Conservation (phyloP, 805 yeast species). For the Hagleromyces aurorensis region DNA sequence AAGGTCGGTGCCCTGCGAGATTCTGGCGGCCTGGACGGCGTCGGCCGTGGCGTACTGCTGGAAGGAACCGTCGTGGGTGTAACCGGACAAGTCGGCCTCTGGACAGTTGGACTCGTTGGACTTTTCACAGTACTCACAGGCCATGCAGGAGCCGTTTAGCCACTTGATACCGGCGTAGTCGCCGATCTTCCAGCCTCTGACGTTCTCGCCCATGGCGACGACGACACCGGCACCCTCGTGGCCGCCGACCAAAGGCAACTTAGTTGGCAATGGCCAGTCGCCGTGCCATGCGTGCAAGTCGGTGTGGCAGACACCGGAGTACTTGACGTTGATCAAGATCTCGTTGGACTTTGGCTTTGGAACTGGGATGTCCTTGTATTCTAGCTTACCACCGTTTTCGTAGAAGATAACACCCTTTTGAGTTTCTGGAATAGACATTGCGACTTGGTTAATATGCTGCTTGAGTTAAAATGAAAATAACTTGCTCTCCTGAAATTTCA, state of each 20-base stretch:
- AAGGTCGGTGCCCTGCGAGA: constrained; percentile 67
- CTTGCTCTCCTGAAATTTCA: neutral
- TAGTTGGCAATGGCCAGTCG: constrained; percentile 74
- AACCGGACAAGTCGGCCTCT: constrained; percentile 69
- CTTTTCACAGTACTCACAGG: constrained; percentile 53
- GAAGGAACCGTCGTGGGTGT: constrained; percentile 86
- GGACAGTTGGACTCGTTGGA: constrained; percentile 57
- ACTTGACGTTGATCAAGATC: constrained; percentile 71
- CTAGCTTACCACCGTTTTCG: constrained; percentile 53
- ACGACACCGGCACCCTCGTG: constrained; percentile 67
- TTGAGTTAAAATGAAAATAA: neutral
- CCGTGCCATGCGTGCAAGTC: constrained; percentile 93
- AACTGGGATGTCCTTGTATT: constrained; percentile 68
- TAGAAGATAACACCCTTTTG: constrained; percentile 70
- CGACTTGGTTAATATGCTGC: constrained; percentile 3
- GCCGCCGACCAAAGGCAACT: constrained; percentile 59
- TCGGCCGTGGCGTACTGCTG: constrained; percentile 87
- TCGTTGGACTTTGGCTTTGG: constrained; percentile 74
- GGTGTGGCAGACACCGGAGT: constrained; percentile 91
- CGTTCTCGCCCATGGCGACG: constrained; percentile 51
- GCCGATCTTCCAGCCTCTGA: constrained; percentile 51
- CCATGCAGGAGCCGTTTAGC: constrained; percentile 57
- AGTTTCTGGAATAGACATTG: constrained; percentile 47
- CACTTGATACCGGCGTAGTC: constrained; percentile 60
- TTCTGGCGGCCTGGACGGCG: constrained; percentile 76